A percentile compares a stretch with the other conserved stretches of the same genome.
Conservation (phyloP, 495 filamentous ascomycete species). For the Penicillium lagena region DNA sequence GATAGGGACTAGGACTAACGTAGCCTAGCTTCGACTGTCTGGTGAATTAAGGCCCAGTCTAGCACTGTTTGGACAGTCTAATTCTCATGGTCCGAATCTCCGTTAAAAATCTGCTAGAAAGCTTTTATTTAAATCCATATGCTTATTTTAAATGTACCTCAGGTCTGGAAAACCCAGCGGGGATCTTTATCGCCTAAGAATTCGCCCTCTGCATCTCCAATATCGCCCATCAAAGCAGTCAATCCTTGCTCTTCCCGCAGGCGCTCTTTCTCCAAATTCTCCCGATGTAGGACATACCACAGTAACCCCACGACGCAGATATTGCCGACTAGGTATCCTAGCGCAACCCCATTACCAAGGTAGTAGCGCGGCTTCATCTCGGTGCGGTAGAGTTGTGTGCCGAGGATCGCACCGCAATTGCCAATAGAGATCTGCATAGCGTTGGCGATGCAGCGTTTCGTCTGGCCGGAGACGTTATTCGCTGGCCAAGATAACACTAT, state of each 20-base stretch:
- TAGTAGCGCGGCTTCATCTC: conserved; percentile 54
- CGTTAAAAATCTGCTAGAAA: too few species aligned
- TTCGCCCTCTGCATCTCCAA: conserved; percentile 30
- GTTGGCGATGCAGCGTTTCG: conserved; percentile 69
- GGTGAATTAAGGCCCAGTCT: too few species aligned
- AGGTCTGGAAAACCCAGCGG: conserved; percentile 64
- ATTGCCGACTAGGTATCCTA: conserved; percentile 57
- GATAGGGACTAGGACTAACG: too few species aligned
- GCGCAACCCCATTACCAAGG: conserved; percentile 61
- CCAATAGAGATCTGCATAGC: conserved; percentile 79
- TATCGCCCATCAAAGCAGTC: conserved; percentile 32
- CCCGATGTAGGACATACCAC: conserved; percentile 48
- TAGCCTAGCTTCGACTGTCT: too few species aligned
- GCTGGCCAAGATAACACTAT: conserved; percentile 28
- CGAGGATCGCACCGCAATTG: conserved; percentile 64
- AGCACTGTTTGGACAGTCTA: too few species aligned
- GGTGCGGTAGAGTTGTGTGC: conserved; percentile 62
- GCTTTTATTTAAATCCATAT: too few species aligned
- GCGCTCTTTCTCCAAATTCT: conserved; percentile 47
- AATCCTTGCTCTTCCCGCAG: conserved; percentile 37
- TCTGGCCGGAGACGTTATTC: conserved; percentile 75
- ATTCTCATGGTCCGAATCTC: too few species aligned
- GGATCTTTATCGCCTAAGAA: conserved; percentile 60
- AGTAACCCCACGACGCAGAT: conserved; percentile 49
- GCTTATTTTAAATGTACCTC: background rate